Percentiles rank a stretch among this genome's conserved stretches.
Conservation (phyloP, 2,329 filamentous ascomycete genomes). For the Pseudocercospora pini-densiflorae region DNA sequence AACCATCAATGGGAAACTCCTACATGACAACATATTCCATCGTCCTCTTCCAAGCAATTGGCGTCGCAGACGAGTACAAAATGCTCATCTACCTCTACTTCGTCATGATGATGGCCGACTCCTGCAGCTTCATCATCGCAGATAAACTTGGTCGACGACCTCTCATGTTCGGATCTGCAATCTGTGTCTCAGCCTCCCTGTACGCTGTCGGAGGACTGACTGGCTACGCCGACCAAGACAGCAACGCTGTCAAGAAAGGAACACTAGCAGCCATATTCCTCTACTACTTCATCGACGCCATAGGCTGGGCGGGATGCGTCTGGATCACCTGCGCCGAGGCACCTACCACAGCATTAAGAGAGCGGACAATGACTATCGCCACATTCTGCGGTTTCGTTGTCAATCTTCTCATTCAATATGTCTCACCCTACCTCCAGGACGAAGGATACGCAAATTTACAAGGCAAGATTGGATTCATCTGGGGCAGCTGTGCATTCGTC, state of each 20-base stretch:
- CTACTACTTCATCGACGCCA: conserved; percentile 15
- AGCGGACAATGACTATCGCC: conserved; percentile 19
- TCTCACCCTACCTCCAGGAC: conserved; percentile 20
- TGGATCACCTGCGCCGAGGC: conserved; percentile 23
- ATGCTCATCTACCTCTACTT: conserved; percentile 24
- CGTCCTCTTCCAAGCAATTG: conserved; percentile 21
- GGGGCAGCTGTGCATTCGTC: conserved; percentile 18
- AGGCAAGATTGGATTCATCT: conserved; percentile 20
- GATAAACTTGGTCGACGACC: conserved; percentile 19
- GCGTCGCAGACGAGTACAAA: conserved; percentile 19
- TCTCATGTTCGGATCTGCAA: conserved; percentile 16
- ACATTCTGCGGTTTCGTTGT: conserved; percentile 20
- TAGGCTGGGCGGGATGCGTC: conserved; percentile 15
- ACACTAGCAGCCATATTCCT: conserved; percentile 18
- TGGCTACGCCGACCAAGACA: conserved; percentile 12
- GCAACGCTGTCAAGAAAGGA: conserved; percentile 11
- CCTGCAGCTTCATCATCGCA: conserved; percentile 15
- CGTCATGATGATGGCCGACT: conserved; percentile 17
- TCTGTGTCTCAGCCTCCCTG: conserved; percentile 10
- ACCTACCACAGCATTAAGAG: conserved; percentile 15
- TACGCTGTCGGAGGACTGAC: conserved; percentile 16
- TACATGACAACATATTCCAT: conserved; percentile 23
- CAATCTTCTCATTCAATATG: conserved; percentile 22
- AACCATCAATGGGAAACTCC: conserved; percentile 17
- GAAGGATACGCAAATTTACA: conserved; percentile 19